phyloP scores from a whole-genome alignment of 768 basidiomycete species.

The Vararia minispora region DNA sequence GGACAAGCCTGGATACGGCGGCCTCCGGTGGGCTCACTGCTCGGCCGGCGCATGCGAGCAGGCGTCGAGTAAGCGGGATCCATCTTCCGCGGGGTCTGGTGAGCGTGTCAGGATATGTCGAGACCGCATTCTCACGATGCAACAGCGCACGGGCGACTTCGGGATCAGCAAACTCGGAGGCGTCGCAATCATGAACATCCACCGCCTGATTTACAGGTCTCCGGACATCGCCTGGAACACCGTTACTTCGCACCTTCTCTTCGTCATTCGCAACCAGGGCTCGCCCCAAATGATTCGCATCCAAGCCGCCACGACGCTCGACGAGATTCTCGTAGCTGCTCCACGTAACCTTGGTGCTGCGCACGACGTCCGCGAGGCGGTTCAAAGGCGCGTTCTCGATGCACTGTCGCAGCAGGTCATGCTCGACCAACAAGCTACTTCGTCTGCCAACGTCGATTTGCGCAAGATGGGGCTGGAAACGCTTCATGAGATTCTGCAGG shows the following conservation, averaged over 20 bases:
- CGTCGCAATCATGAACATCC: conserved; percentile 73
- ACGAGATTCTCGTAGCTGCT: conserved; percentile 71
- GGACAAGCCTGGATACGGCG: conserved; percentile 24
- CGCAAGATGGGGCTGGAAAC: conserved; percentile 84
- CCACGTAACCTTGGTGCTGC: conserved; percentile 56
- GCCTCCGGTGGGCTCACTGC: too few relatives aligned
- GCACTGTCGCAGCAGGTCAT: conserved; percentile 77
- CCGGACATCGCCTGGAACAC: conserved; percentile 79
- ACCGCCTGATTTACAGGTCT: conserved; percentile 75
- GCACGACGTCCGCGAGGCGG: conserved; percentile 51
- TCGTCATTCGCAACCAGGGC: conserved; percentile 53
- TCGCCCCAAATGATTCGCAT: conserved; percentile 73
- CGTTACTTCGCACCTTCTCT: conserved; percentile 70
- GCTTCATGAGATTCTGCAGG: conserved; percentile 81
- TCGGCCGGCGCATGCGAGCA: conserved; percentile 43
- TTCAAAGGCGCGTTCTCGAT: conserved; percentile 77
- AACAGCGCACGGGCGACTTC: conserved; percentile 82
- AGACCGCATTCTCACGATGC: not conserved
- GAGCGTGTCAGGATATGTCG: conserved; percentile 18
- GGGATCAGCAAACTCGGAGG: conserved; percentile 81
- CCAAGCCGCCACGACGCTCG: conserved; percentile 81
- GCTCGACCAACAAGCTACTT: conserved; percentile 22
- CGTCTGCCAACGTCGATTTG: conserved; percentile 56
- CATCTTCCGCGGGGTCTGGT: conserved; percentile 72
- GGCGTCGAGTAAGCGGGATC: conserved; percentile 68